Evolutionary conservation across 345 rosid genomes (phyloP), one percentile per base, ranked within the genome.

Genomic region (Dimocarpus longan): DNA sequence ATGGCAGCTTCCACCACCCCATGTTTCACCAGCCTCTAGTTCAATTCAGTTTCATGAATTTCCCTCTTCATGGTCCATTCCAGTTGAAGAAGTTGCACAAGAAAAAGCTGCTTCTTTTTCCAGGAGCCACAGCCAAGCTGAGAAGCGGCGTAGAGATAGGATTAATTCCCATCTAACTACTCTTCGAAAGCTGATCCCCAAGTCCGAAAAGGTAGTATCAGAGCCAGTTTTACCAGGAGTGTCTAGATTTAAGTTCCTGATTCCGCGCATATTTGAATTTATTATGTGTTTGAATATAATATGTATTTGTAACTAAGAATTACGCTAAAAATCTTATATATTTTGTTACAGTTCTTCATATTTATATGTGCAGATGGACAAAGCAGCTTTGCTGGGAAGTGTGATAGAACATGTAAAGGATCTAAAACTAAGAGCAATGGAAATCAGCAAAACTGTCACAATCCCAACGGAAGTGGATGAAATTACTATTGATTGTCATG

Each of bases 131-230:
- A 93, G 98, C 82, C 90, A 89, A 9, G 99, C 99, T 0, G 99
- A 95, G 88, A 93, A 95, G 83, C 81, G 98, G 57, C 93, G 99
- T 32, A 82, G 99, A 48, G 99, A 95, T 82, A 83, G 97, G 66
- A 95, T 93, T 54, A 93, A 91, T 80, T 84, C 92, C 0, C 99
- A 95, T 80, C 99, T 95, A 64, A 78, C 95, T 8, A 86, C 87
- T 81, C 91, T 95, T 40, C 84, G 99, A 79, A 93, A 95, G 80
- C 89, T 93, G 19, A 89, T 95, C 73, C 98, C 99, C 8, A 87
- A 82, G 68, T 92, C 99, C 11, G 98, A 93, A 50, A 95, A 95
- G 97, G 99, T 92, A 81, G 46, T 9, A 32, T 63, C 56, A 39
- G 64, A 24, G 4, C n/a, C 65, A 50, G 10, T 21, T 26, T 13